Conservation (phyloP, 805 yeast species). For the Candida ovalis region DNA sequence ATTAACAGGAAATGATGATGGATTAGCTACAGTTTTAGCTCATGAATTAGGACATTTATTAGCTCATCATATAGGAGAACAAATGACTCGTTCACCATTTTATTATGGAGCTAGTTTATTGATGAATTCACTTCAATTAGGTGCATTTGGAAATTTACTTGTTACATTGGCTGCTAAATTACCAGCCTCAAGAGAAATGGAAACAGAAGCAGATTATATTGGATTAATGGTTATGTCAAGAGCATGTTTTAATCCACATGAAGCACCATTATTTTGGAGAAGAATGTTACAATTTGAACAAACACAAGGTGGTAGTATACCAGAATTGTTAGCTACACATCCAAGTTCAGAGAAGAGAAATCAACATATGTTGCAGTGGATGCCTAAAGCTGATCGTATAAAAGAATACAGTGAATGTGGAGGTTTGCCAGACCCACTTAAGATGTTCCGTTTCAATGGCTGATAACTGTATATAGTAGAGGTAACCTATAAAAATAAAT, state of each 20-base stretch:
- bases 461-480: not conserved
- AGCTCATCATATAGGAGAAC: slow-evolving; percentile 88
- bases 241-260: slow-evolving; percentile 80
- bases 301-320: slow-evolving; percentile 28
- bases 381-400: slow-evolving; percentile 50
- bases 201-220: slow-evolving; percentile 91
- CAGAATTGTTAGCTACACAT: slow-evolving; percentile 81
- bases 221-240: slow-evolving; percentile 89
- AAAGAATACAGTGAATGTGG: slow-evolving; percentile 41
- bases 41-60: slow-evolving; percentile 95
- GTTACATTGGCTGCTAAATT: slow-evolving; percentile 30
- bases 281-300: slow-evolving; percentile 64
- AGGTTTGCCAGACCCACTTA: slow-evolving; percentile 2
- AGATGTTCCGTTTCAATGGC: slow-evolving; percentile 8
- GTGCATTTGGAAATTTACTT: slow-evolving; percentile 12
- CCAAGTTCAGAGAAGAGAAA: slow-evolving; percentile 80
- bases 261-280: slow-evolving; percentile 75
- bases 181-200: slow-evolving; percentile 93
- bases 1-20: slow-evolving; percentile 78
- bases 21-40: slow-evolving; percentile 89
- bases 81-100: slow-evolving; percentile 71
- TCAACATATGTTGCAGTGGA: slow-evolving; percentile 62
- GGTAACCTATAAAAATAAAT: not conserved
- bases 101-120: slow-evolving; percentile 61
- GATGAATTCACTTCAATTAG: slow-evolving; percentile 46